Base-by-base conservation (phyloP, 1,139 yeast genomes). In the Sugiyamaella grinbergsii region DNA sequence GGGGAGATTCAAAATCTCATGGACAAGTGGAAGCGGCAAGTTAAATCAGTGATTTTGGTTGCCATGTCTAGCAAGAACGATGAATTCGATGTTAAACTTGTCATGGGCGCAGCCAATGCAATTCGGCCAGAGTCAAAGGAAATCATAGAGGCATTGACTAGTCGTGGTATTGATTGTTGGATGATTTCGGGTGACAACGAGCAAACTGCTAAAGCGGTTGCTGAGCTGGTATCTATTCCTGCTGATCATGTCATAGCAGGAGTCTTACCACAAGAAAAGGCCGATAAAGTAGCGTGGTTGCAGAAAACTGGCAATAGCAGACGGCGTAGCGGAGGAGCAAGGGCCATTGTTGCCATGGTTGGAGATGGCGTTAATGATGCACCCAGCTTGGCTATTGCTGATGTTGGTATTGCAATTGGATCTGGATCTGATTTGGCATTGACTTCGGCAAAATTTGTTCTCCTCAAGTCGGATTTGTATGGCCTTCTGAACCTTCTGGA, bases 321-420 rank as follows among this genome's bases (percentile, higher is more conserved):
- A 11, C 40, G 44, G 15, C n/a, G 41, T 24, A 33, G 36, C 19
- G 53, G 54, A 2, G 58, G 58, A 11, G 59, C 61, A 2, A 58
- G 74, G 8, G 68, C 74, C 1, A 60, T 72, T 37, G 76, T 71
- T 1, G 76, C 73, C 0, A 91, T 93, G 76, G 82, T 93, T 26
- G 98, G 98, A 29, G 98, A 93, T 67, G 98, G 98, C 50, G 83
- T 88, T 53, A 88, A 88, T 64, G 98, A 93, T 67, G 96, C 98
- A 0, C 96, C 98, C 0, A 96, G 97, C 0, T 74, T 93, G 54
- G 87, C 89, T 1, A 79, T 82, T 54, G 86, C 96, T 0, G 95
- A 91, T 65, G 75, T 91, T 22, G 98, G 98, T 19, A 83, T 93
- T 66, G 95, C 98, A 1, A 84, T 91, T 52, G 88, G 95, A 18